A percentile compares a stretch with the other conserved stretches of the same genome.
These are phyloP conservation scores for Euphorbia pulcherrima DNA, from an alignment of 345 rosid species.

Conservation along the genomic window DNA sequence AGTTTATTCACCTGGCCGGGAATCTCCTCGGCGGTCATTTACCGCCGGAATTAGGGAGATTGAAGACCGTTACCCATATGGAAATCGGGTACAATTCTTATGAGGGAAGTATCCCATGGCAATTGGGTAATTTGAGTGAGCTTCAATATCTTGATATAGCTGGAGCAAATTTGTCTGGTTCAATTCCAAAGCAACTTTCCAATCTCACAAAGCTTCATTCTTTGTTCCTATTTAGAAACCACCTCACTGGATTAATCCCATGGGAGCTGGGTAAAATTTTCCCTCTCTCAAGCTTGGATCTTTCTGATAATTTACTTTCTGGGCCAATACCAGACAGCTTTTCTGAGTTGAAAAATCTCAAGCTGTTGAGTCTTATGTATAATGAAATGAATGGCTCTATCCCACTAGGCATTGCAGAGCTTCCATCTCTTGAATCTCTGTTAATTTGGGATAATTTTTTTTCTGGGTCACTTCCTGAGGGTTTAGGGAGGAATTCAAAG, in stretches of 20 bases:
- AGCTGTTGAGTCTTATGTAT: slow-evolving; percentile 71
- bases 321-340: slow-evolving; percentile 82
- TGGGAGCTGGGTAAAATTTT: slow-evolving; percentile 56
- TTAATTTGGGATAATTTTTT: slow-evolving; percentile 85
- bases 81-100: slow-evolving; percentile 92
- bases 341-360: slow-evolving; percentile 61
- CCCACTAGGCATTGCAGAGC: slow-evolving; percentile 63
- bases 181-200: slow-evolving; percentile 60
- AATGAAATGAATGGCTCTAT: slow-evolving; percentile 82
- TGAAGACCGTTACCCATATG: slow-evolving; percentile 68
- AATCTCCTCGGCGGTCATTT: slow-evolving; percentile 57
- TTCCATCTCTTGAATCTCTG: slow-evolving; percentile 73
- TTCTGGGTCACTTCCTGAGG: slow-evolving; percentile 69
- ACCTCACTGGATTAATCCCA: slow-evolving; percentile 58
- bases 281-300: slow-evolving; percentile 69
- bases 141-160: slow-evolving; percentile 85
- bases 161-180: slow-evolving; percentile 72
- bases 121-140: slow-evolving; percentile 69
- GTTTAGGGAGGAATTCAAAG: slow-evolving; percentile 69
- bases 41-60: slow-evolving; percentile 66
- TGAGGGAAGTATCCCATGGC: slow-evolving; percentile 70
- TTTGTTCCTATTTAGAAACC: slow-evolving; percentile 78
- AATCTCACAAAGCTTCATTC: slow-evolving; percentile 82
- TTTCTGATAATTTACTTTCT: slow-evolving; percentile 68
- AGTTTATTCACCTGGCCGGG: slow-evolving; percentile 80